A percentile compares a stretch with the other conserved stretches of the same genome.
phyloP scores from a whole-genome alignment of 208 protist genomes.

The Acanthamoeba quina region DNA sequence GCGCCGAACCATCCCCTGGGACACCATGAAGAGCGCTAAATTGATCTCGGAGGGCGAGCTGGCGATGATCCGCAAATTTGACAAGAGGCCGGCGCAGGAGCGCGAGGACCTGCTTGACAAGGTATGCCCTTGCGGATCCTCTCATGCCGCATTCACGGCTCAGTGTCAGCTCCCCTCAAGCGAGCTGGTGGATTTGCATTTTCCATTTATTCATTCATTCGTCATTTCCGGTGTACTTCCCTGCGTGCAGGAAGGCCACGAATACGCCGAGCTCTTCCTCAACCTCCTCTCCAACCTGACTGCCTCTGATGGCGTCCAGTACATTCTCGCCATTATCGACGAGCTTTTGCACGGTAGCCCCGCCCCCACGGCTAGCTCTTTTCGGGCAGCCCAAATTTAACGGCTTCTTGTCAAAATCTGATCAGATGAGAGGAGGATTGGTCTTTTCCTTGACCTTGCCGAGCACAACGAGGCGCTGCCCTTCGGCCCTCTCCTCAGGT shows the following conservation, averaged over 20 bases:
- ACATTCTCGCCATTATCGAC: conserved; percentile 40
- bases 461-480: conserved; percentile 27
- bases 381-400: not conserved
- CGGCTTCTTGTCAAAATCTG: not conserved
- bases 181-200: not conserved
- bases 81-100: not conserved
- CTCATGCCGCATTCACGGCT: not conserved
- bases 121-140: not conserved
- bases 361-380: not conserved
- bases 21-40: conserved; percentile 44
- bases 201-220: not conserved
- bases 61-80: conserved; percentile 42
- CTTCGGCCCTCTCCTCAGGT: conserved; percentile 31
- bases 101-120: conserved; percentile 14
- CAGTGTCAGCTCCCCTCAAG: not conserved
- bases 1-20: conserved; percentile 23
- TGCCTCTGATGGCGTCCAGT: conserved; percentile 11
- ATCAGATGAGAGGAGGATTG: conserved; percentile 29
- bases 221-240: not conserved
- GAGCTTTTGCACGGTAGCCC: conserved; percentile 4
- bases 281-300: conserved; percentile 56
- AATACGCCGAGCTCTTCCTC: conserved; percentile 30
- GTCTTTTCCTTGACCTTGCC: conserved; percentile 1
- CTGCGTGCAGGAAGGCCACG: not conserved
- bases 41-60: conserved; percentile 41